A percentile compares a stretch with the other conserved stretches of the same genome.
Evolutionary conservation across 345 rosid species (phyloP).

Genomic region (Hibiscus tridactylites): DNA sequence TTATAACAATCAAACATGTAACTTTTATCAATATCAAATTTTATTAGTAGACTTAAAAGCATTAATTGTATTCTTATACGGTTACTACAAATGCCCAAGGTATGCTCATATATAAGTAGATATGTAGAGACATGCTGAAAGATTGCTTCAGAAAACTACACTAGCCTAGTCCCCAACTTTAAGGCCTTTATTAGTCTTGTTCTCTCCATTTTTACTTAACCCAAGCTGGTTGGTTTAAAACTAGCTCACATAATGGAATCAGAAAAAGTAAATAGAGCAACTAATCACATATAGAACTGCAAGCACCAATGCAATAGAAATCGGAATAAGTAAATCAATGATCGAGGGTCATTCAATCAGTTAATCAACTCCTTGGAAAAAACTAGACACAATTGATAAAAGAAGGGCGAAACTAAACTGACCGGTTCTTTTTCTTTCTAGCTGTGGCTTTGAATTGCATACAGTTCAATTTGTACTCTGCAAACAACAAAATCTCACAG

Average conservation of each 20-base stretch:
- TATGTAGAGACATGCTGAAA: neutral
- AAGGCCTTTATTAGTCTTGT: neutral
- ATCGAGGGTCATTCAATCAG: neutral
- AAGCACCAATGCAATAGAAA: neutral
- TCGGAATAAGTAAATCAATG: neutral
- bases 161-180: neutral
- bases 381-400: neutral
- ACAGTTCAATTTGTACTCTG: slow-evolving; percentile 5
- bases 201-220: neutral
- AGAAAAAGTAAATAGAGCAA: neutral
- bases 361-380: neutral
- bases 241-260: neutral
- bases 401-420: neutral
- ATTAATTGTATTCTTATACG: neutral
- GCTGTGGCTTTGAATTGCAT: neutral
- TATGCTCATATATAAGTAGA: neutral
- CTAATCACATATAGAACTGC: neutral
- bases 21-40: neutral
- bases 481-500: slow-evolving; percentile 1
- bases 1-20: neutral
- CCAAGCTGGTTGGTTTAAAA: neutral
- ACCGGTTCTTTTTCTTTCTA: neutral
- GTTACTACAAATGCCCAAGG: neutral
- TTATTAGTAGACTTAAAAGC: neutral
- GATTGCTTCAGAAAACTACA: neutral